Evolutionary conservation across 441 rosid genomes (phyloP).

Genomic region (Adansonia rubrostipa): DNA sequence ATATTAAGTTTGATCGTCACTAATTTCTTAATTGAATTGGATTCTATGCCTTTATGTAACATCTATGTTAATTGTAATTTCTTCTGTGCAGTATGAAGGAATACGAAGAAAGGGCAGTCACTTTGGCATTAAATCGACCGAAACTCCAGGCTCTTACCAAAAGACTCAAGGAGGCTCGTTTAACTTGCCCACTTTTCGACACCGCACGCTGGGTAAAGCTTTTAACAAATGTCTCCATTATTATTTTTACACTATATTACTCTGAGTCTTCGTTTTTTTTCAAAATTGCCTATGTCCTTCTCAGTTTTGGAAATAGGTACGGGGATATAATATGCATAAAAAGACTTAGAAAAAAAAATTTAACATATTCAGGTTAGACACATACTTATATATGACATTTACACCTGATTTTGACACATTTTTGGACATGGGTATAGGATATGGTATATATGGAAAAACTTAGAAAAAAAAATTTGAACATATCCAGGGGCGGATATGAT

Average conservation of each 20-base stretch:
- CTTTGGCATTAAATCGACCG: conserved; percentile 69
- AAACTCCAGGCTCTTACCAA: conserved; percentile 76
- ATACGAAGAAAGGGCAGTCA: conserved; percentile 89
- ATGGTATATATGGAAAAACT: too few relatives aligned
- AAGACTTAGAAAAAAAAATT: too few relatives aligned
- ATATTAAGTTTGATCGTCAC: neutral
- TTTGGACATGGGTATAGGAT: too few relatives aligned
- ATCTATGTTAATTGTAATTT: neutral
- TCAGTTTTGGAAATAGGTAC: too few relatives aligned
- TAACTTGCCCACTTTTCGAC: conserved; percentile 90
- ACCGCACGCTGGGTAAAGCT: conserved; percentile 87
- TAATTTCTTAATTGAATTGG: neutral
- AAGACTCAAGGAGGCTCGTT: conserved; percentile 69
- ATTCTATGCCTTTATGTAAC: neutral
- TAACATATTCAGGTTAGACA: too few relatives aligned
- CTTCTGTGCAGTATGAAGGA: conserved; percentile 68
- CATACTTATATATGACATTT: too few relatives aligned
- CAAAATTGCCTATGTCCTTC: too few relatives aligned
- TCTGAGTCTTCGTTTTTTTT: too few relatives aligned
- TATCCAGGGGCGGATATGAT: too few relatives aligned
- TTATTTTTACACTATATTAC: neutral
- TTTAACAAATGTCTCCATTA: neutral
- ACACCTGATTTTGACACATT: too few relatives aligned
- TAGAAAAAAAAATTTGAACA: too few relatives aligned
- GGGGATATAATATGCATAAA: too few relatives aligned